Evolutionary conservation across 768 basidiomycete genomes (phyloP), one percentile per base, ranked within the genome.

Genomic region (Suillus occidentalis): DNA sequence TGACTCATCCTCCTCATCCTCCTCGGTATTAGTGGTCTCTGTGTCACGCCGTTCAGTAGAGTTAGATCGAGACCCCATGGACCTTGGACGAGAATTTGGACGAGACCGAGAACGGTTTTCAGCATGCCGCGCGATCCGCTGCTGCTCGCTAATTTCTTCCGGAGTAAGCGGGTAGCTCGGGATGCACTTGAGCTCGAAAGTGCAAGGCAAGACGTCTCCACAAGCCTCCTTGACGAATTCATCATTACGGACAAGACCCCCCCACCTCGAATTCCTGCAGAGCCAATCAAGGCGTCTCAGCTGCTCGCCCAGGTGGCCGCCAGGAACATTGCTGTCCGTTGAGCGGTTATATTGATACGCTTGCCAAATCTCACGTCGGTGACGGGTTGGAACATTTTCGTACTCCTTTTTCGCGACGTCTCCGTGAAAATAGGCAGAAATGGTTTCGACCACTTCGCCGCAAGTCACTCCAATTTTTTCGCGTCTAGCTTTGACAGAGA

Each of bases 251-350:
- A 75, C 69, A 34, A 92, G 73, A 10, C 92, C 92, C 2, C 87
- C 90, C 68, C 85, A 93, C 75, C 84, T 81, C 39, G 85, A 85
- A 61, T 84, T 72, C 57, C 78, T 73, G 8, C 85, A 80, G 39
- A 94, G 78, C 79, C 85, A 92, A 71, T 94, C 92, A 61, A 90
- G 76, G 61, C 87, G 78, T 67, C 85, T 84, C 73, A 93, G 80
- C 10, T 87, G 87, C 57, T 83, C 80, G 9, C 85, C 86, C 4
- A 93, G 81, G 49, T 76, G 75, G 0, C 90, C 92, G 0, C 92
- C 92, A 1, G 92, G 91, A 2, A 87, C 90, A 57, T 85, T 85
- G 31, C 77, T 77, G 37, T 82, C 82, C 10, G 85, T 83, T 12
- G 88, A 88, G 22, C 92, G 84, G 72, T 94, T 93, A 72, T 84